phyloP scores from a whole-genome alignment of 305 asterid species.

The Withania somnifera region DNA sequence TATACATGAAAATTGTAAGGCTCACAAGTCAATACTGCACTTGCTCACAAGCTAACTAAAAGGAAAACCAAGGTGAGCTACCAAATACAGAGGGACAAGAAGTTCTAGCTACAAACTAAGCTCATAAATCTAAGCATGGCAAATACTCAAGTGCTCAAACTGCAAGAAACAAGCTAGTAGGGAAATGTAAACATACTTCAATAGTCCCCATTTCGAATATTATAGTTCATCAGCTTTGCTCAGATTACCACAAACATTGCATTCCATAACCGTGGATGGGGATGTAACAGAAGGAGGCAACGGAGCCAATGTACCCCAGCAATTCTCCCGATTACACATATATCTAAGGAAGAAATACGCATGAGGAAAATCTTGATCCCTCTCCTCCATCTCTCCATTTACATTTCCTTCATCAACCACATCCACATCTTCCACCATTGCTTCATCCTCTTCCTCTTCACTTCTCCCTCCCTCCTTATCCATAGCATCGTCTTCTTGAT shows the following conservation, averaged over 20 bases:
- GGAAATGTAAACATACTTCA: neutral
- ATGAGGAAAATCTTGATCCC: slow-evolving; percentile 57
- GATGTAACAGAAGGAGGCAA: slow-evolving; percentile 39
- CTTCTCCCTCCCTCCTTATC: slow-evolving; percentile 27
- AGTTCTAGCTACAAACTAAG: neutral
- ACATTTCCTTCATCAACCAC: slow-evolving; percentile 3
- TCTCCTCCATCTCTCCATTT: slow-evolving; percentile 20
- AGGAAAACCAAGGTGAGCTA: neutral
- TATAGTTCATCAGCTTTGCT: slow-evolving; percentile 26
- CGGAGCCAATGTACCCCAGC: slow-evolving; percentile 93
- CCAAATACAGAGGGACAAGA: neutral
- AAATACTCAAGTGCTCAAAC: neutral
- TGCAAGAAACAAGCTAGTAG: neutral
- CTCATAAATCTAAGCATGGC: neutral
- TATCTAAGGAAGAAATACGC: slow-evolving; percentile 70
- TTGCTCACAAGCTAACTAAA: neutral
- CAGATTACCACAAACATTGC: slow-evolving; percentile 73
- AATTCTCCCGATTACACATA: slow-evolving; percentile 62
- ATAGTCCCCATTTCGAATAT: slow-evolving; percentile 6
- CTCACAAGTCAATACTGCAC: neutral
- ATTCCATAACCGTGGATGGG: slow-evolving; percentile 50
- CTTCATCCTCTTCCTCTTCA: slow-evolving; percentile 27
- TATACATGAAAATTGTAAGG: neutral
- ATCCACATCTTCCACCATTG: slow-evolving; percentile 38
- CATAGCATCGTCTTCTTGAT: slow-evolving; percentile 38